Evolutionary conservation across 1,139 yeast species (phyloP).

Genomic region (Blastobotrys ciferrii): DNA sequence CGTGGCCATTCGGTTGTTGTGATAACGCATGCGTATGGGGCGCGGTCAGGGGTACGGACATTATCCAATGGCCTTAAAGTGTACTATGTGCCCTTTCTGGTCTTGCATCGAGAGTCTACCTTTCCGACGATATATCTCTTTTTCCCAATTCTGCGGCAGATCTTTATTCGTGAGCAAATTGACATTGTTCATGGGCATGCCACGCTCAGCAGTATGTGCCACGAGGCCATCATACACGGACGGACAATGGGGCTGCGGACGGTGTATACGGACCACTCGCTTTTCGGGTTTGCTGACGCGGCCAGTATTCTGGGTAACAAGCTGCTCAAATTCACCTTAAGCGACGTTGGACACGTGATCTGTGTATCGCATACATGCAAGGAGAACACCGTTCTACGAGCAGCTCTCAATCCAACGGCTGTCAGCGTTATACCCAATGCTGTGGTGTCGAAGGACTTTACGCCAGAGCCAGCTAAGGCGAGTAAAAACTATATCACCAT

Average conservation of each 20-base stretch:
- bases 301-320: slow-evolving; percentile 86
- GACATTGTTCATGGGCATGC: slow-evolving; percentile 97
- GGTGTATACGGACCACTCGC: slow-evolving; percentile 91
- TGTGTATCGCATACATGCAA: slow-evolving; percentile 97
- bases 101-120: slow-evolving; percentile 76
- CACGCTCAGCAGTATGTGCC: slow-evolving; percentile 79
- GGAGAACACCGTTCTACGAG: slow-evolving; percentile 90
- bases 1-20: slow-evolving; percentile 90
- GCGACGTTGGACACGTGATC: slow-evolving; percentile 87
- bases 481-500: slow-evolving; percentile 56
- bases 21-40: slow-evolving; percentile 84
- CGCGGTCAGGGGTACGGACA: slow-evolving; percentile 75
- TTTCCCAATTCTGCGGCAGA: slow-evolving; percentile 81
- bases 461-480: slow-evolving; percentile 49
- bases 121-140: slow-evolving; percentile 88
- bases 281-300: slow-evolving; percentile 90
- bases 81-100: slow-evolving; percentile 82
- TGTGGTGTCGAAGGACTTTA: slow-evolving; percentile 77
- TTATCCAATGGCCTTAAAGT: slow-evolving; percentile 90
- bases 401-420: slow-evolving; percentile 69
- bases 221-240: slow-evolving; percentile 87
- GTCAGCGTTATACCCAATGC: slow-evolving; percentile 97
- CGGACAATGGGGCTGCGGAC: slow-evolving; percentile 90
- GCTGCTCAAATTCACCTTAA: slow-evolving; percentile 73
- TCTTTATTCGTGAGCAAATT: slow-evolving; percentile 78